Evolutionary conservation across 176 grass and related monocot species (phyloP).

Genomic region (Tillandsia leiboldiana): DNA sequence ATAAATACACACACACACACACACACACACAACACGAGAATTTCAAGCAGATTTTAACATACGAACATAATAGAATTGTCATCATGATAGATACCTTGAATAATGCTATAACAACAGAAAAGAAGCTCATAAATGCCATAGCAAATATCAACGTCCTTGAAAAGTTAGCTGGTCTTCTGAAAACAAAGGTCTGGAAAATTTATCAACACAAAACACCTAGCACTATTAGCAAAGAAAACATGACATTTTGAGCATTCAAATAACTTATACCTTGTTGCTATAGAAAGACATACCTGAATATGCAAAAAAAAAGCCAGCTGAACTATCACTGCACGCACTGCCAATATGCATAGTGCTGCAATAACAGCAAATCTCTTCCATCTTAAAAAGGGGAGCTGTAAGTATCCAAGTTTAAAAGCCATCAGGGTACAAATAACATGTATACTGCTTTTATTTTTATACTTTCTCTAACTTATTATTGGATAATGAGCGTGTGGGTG

Average conservation of each 20-base stretch:
- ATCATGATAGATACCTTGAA: slow-evolving; percentile 62
- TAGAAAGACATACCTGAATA: slow-evolving; percentile 50
- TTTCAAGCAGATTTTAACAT: neutral
- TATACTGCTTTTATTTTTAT: neutral
- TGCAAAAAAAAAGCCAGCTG: slow-evolving; percentile 95
- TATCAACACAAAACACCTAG: slow-evolving; percentile 2
- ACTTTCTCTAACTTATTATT: neutral
- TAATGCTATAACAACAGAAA: slow-evolving; percentile 95
- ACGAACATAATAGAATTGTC: neutral
- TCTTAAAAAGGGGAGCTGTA: slow-evolving; percentile 68
- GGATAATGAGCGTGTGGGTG: neutral
- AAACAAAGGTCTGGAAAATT: slow-evolving; percentile 77
- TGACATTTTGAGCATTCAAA: slow-evolving; percentile 1
- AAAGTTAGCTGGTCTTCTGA: slow-evolving; percentile 60
- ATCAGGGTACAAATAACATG: neutral
- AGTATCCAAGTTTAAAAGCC: neutral
- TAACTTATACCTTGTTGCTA: neutral
- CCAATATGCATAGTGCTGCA: slow-evolving; percentile 87
- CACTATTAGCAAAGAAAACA: slow-evolving; percentile 9
- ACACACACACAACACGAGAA: neutral
- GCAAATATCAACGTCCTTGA: slow-evolving; percentile 80
- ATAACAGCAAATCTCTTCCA: slow-evolving; percentile 96
- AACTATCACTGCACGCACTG: slow-evolving; percentile 89
- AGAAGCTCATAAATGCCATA: slow-evolving; percentile 95
- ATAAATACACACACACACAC: too few relatives aligned